These are phyloP conservation scores for Hawksworthiomyces lignivorus DNA, from an alignment of 2,329 filamentous ascomycete genomes.

Conservation along the genomic window DNA sequence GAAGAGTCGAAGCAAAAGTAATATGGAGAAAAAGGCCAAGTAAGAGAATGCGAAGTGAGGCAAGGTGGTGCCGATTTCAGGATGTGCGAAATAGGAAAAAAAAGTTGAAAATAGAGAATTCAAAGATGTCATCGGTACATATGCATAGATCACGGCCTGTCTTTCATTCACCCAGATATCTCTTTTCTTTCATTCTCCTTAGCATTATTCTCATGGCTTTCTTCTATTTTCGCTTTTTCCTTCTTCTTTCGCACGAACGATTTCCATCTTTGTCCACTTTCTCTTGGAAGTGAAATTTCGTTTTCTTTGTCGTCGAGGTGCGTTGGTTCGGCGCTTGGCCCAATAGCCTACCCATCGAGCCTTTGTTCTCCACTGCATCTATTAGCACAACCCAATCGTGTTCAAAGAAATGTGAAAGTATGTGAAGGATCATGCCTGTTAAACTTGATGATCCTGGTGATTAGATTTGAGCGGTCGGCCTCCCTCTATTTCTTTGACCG, in stretches of 20 bases:
- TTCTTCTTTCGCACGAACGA: conserved; percentile 10
- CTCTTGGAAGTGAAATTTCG: too few relatives aligned
- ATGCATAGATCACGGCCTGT: too few relatives aligned
- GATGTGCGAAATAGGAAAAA: background rate
- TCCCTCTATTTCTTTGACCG: background rate
- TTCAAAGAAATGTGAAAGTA: background rate
- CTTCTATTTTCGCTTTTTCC: background rate
- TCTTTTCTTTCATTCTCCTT: background rate
- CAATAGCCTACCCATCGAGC: conserved; percentile 6
- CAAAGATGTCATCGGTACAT: too few relatives aligned
- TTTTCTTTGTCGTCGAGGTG: conserved; percentile 5
- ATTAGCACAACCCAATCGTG: conserved; percentile 3
- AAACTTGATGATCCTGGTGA: too few relatives aligned
- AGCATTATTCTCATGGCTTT: background rate
- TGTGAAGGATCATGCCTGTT: too few relatives aligned
- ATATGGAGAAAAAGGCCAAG: background rate
- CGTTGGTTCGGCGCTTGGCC: conserved; percentile 14
- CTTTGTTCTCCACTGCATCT: conserved; percentile 13
- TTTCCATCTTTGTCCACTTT: too few relatives aligned
- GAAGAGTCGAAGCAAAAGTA: too few relatives aligned
- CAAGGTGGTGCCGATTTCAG: too few relatives aligned
- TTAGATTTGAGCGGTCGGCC: too few relatives aligned
- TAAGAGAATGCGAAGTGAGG: background rate
- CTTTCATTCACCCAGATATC: too few relatives aligned
- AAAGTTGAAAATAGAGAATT: background rate